phyloP scores from a whole-genome alignment of 164 flowering plant genomes.

The Akebia trifoliata region DNA sequence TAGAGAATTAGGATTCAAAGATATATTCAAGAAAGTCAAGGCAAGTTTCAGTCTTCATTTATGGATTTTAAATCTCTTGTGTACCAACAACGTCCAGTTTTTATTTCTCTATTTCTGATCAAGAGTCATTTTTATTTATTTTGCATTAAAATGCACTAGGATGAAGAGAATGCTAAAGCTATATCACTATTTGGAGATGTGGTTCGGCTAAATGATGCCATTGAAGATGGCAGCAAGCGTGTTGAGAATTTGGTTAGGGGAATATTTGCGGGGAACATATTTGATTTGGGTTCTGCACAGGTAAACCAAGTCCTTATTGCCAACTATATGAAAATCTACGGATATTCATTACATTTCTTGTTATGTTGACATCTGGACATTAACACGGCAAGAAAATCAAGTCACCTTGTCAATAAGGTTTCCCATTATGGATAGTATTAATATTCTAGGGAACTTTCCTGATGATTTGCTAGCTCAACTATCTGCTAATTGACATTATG shows the following conservation, averaged over 20 bases:
- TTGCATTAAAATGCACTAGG: constrained; percentile 38
- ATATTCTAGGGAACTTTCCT: background rate
- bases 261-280: constrained; percentile 96
- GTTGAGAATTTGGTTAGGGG: constrained; percentile 85
- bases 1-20: constrained; percentile 87
- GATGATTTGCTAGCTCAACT: background rate
- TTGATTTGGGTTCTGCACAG: constrained; percentile 98
- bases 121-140: too few species aligned
- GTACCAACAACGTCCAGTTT: background rate
- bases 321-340: background rate
- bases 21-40: constrained; percentile 96
- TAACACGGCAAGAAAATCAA: too few species aligned
- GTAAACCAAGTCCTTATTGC: constrained; percentile 26
- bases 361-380: too few species aligned
- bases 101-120: background rate
- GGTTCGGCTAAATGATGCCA: constrained; percentile 75
- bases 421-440: background rate
- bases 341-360: background rate
- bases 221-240: constrained; percentile 72
- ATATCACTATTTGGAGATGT: constrained; percentile 71
- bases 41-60: constrained; percentile 27
- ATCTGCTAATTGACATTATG: too few species aligned
- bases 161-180: constrained; percentile 98
- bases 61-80: background rate
- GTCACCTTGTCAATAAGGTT: background rate